Base-by-base conservation (phyloP, 1,284 basidiomycete species). In the Athelia psychrophila region DNA sequence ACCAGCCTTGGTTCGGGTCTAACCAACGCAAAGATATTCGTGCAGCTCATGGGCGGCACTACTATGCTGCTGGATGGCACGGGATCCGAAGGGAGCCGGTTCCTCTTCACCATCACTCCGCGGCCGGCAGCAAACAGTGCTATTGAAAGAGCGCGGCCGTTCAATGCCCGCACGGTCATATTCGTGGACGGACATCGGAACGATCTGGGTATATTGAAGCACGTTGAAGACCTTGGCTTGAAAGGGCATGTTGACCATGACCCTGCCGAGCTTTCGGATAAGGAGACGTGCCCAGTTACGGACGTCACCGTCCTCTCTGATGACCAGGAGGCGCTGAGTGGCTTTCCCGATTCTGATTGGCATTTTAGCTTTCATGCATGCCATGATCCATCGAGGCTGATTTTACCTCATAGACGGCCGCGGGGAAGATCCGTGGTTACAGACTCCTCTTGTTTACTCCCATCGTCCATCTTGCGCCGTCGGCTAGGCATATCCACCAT, bases 51-150 rank as follows among this genome's bases (percentile, higher is more conserved):
- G 97, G 86, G 92, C 62, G 97, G 97, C n/a, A n/a, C n/a, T 53
- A 94, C 97, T 64, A 92, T 99, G 76, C 99, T 97, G 97, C 97
- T 99, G 45, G 92, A 97, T 68, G 91, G 86, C 55, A 93, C 97
- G 66, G 86, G 93, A 58, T 84, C 91, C 48, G 90, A 91, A 62
- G 97, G 97, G 16, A 93, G 89, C 68, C 89, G 91, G 69, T 99
- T 99, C 83, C 97, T 92, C 85, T 99, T 98, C 77, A 95, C 93
- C 20, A 93, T 95, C 72, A 86, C 84, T 2, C 91, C 88, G 25
- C 87, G 88, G 72, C 85, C 58, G 81, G 84, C 50, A 83, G 84
- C 52, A 81, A 88, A 77, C 77, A 53, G 87, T 86, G 44, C 75
- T 91, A 32, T 70, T 80, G 51, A 91, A 93, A 71, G 85, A 71